Evolutionary conservation across 345 rosid species (phyloP), one percentile per base, ranked within the genome.

Genomic region (Rubroshorea leprosula): DNA sequence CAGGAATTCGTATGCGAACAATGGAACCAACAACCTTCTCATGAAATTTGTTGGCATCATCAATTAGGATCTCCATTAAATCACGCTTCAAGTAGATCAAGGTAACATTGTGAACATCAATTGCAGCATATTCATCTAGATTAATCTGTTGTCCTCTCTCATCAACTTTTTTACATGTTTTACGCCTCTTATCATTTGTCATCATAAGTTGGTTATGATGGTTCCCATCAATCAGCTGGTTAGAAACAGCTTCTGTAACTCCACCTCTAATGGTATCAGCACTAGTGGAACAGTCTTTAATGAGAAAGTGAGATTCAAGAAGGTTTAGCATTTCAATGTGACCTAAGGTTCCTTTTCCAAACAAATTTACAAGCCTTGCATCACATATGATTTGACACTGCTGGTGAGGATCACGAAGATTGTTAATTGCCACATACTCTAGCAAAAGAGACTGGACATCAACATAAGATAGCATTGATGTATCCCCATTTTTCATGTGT

Each of bases 241-340:
- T 60, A 63, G 70, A 60, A 66, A 51, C 71, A 65, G 70, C 67
- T 63, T 70, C 78, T 29, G 49, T 49, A 66, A 54, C 76, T 52
- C 66, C 76, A 14, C 64, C 73, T 38, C 60, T 69, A 29, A 44
- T 65, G 44, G 68, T 22, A 51, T 72, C 71, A 51, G 69, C 71
- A 51, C 47, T 35, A 19, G 55, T 64, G 19, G 78, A 64, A 45
- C 71, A 74, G 50, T 78, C 96, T 66, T 76, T 69, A 35, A 62
- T 68, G 54, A 85, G 87, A 68, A 83, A 76, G 62, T 93, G 99
- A 59, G 70, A 68, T 65, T 86, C 91, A 14, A 92, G 84, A 77
- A 89, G 90, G 80, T 81, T 86, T 51, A 80, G 80, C 99, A 93
- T 89, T 76, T 93, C 97, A 77, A 86, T 58, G 65, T 82, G 96